A percentile compares a stretch with the other conserved stretches of the same genome.
These are phyloP conservation scores for Venturia pyrina DNA, from an alignment of 2,329 filamentous ascomycete species.

Conservation along the genomic window DNA sequence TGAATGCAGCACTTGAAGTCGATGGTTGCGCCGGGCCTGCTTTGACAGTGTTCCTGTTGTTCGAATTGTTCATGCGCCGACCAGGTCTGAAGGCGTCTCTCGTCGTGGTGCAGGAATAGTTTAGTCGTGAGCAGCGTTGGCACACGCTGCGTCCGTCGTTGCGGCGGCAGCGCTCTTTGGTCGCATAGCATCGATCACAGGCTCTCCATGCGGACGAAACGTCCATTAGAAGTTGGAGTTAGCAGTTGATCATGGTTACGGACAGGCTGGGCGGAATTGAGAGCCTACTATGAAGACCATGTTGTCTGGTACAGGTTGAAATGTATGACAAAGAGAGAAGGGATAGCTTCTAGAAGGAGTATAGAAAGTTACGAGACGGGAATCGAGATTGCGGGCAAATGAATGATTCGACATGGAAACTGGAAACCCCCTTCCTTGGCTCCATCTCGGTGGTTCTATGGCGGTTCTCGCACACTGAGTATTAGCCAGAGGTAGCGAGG, in stretches of 20 bases:
- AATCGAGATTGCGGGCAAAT: conserved; percentile 2
- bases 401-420: background rate
- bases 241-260: background rate
- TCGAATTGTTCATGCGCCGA: background rate
- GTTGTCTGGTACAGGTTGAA: background rate
- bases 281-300: background rate
- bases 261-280: background rate
- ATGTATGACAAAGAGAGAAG: background rate
- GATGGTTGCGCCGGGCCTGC: background rate
- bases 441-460: background rate
- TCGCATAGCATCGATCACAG: conserved; percentile 3
- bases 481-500: background rate
- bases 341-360: background rate
- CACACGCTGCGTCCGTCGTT: background rate
- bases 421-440: background rate
- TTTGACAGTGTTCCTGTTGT: background rate
- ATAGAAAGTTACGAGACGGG: background rate
- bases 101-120: background rate
- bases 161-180: background rate
- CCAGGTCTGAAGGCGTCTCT: conserved; percentile 1
- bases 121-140: background rate
- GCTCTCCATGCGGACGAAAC: background rate
- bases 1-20: background rate
- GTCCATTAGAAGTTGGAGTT: conserved; percentile 1
- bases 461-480: background rate